These are phyloP conservation scores for Ceratocystis huliohia DNA, from an alignment of 2,329 filamentous ascomycete genomes.

Conservation along the genomic window DNA sequence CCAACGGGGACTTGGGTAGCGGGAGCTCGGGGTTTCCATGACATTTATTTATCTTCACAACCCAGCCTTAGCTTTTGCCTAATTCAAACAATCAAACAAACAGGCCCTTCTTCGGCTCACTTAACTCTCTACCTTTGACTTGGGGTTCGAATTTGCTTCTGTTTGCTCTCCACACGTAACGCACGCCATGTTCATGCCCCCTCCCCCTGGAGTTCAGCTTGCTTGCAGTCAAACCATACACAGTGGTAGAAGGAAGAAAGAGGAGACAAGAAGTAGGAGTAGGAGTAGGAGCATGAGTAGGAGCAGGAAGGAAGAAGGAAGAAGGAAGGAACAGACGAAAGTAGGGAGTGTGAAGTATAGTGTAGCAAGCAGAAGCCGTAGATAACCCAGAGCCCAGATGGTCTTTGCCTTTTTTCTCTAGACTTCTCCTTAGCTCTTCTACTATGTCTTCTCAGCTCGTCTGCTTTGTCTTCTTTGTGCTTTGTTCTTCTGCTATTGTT, in stretches of 20 bases:
- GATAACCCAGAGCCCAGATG: neutral
- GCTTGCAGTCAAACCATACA: neutral
- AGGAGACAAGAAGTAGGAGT: neutral
- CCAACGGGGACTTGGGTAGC: neutral
- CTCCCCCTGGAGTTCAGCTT: neutral
- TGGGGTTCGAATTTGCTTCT: too few species aligned
- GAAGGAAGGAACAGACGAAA: neutral
- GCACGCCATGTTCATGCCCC: neutral
- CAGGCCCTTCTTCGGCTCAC: neutral
- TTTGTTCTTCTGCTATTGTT: too few species aligned
- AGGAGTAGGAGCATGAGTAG: too few species aligned
- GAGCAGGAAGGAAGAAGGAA: neutral
- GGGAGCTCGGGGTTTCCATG: neutral
- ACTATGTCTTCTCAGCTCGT: too few species aligned
- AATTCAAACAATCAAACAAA: neutral
- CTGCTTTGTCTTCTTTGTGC: too few species aligned
- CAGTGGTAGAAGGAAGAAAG: neutral
- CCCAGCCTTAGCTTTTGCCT: neutral
- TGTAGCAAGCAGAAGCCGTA: neutral
- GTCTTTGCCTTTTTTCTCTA: neutral
- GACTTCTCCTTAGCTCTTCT: neutral
- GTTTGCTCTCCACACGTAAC: too few species aligned
- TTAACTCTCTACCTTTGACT: too few species aligned
- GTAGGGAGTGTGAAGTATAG: neutral
- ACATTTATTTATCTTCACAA: neutral